Evolutionary conservation across 306 rosid genomes (phyloP).

Genomic region (Leucaena leucocephala): DNA sequence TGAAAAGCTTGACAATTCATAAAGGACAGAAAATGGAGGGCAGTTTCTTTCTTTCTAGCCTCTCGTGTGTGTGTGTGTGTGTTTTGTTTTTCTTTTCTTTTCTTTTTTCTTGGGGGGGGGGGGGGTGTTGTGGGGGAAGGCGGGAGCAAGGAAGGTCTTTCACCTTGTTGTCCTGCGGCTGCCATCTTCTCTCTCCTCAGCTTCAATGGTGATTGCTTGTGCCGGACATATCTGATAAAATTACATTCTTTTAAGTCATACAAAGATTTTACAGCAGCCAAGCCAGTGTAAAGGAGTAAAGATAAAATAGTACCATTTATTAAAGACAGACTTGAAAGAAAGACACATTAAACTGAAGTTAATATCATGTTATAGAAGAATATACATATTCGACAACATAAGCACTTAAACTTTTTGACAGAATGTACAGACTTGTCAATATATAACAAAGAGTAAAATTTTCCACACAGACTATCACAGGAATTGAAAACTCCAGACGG

Average conservation of each 20-base stretch:
- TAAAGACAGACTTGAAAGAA: background rate
- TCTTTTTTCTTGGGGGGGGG: too few relatives aligned
- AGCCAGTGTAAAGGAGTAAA: background rate
- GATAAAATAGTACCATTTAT: background rate
- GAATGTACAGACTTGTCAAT: background rate
- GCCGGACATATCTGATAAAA: conserved; percentile 86
- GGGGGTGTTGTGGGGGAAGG: background rate
- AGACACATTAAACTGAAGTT: background rate
- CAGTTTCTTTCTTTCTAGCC: background rate
- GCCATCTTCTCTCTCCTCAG: conserved; percentile 98
- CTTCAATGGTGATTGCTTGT: conserved; percentile 98
- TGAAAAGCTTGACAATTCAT: conserved; percentile 47
- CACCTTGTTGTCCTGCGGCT: conserved; percentile 99
- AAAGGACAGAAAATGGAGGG: background rate
- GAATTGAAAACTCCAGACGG: background rate
- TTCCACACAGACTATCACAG: background rate
- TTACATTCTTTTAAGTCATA: conserved; percentile 18
- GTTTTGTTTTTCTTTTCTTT: background rate
- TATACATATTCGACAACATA: conserved; percentile 4
- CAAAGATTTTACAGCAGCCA: conserved; percentile 16
- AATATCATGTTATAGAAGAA: background rate
- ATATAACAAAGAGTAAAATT: background rate
- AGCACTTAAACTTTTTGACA: background rate
- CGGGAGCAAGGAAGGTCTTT: conserved; percentile 27
- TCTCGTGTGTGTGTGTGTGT: background rate